Evolutionary conservation across 345 rosid species (phyloP).

Genomic region (Bruguiera sexangula): DNA sequence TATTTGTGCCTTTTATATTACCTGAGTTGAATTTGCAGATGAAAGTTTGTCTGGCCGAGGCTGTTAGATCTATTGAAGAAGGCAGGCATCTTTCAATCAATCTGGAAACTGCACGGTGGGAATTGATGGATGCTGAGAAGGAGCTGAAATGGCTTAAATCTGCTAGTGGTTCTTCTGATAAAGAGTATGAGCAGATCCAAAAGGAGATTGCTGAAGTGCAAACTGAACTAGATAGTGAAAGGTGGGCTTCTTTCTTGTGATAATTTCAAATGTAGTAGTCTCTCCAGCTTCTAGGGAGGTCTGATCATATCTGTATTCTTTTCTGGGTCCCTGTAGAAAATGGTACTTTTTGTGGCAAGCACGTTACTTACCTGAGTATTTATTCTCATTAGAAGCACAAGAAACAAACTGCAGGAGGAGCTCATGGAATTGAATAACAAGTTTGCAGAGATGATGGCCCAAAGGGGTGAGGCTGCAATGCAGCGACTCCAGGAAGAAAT

Average conservation of each 20-base stretch:
- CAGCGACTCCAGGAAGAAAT: slow-evolving; percentile 86
- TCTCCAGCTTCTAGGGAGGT: no score
- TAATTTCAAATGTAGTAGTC: not conserved
- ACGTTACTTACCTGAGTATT: not conserved
- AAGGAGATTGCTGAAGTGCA: slow-evolving; percentile 50
- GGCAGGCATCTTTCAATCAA: slow-evolving; percentile 58
- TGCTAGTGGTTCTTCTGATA: slow-evolving; percentile 62
- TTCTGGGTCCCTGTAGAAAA: not conserved
- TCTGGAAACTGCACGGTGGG: slow-evolving; percentile 70
- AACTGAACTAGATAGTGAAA: slow-evolving; percentile 59
- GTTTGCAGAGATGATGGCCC: slow-evolving; percentile 61
- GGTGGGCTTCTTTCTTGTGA: slow-evolving; percentile 34
- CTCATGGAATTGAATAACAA: slow-evolving; percentile 54
- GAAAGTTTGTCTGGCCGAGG: slow-evolving; percentile 66
- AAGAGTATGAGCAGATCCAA: slow-evolving; percentile 75
- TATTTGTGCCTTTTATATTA: not conserved
- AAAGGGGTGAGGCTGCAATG: slow-evolving; percentile 83
- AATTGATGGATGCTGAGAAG: slow-evolving; percentile 79
- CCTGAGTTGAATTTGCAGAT: slow-evolving; percentile 47
- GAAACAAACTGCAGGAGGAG: slow-evolving; percentile 74
- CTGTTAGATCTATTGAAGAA: slow-evolving; percentile 58
- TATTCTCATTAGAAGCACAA: slow-evolving; percentile 49
- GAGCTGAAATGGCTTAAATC: slow-evolving; percentile 83
- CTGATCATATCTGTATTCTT: not conserved
- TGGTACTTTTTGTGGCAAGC: no score